Percentiles rank a stretch among this genome's conserved stretches.
Conservation (phyloP, 1,284 basidiomycete species). For the Ustilago trichophora region DNA sequence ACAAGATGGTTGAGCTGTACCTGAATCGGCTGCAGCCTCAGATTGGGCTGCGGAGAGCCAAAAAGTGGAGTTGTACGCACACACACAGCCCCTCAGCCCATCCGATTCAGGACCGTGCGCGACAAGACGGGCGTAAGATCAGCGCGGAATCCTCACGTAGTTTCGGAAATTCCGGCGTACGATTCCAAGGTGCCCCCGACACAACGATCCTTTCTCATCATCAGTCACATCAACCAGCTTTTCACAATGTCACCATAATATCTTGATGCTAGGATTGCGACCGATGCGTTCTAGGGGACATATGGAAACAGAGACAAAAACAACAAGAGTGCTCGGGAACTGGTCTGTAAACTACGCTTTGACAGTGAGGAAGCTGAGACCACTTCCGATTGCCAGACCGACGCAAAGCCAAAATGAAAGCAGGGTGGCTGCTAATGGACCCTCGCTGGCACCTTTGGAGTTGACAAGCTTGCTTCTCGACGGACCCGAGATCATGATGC, state of each 20-base stretch:
- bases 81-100: constrained; percentile 8
- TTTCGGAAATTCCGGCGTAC: too few relatives aligned
- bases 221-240: too few relatives aligned
- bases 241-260: too few relatives aligned
- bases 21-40: constrained; percentile 4
- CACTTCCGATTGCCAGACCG: constrained; percentile 54
- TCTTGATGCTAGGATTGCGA: not conserved
- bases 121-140: not conserved
- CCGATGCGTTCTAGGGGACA: not conserved
- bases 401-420: constrained; percentile 60
- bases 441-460: constrained; percentile 36
- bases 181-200: too few relatives aligned
- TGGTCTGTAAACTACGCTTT: too few relatives aligned
- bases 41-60: constrained; percentile 8
- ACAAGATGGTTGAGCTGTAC: not conserved
- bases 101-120: constrained; percentile 12
- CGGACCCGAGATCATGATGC: constrained; percentile 55
- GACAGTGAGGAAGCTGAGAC: constrained; percentile 49
- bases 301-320: not conserved
- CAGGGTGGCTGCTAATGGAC: constrained; percentile 48
- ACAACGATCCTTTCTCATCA: too few relatives aligned
- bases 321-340: not conserved
- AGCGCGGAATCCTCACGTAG: too few relatives aligned
- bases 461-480: constrained; percentile 31
- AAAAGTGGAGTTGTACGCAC: constrained; percentile 16